These are phyloP conservation scores for Cytospora piceae DNA, from an alignment of 2,329 filamentous ascomycete species.

Conservation along the genomic window DNA sequence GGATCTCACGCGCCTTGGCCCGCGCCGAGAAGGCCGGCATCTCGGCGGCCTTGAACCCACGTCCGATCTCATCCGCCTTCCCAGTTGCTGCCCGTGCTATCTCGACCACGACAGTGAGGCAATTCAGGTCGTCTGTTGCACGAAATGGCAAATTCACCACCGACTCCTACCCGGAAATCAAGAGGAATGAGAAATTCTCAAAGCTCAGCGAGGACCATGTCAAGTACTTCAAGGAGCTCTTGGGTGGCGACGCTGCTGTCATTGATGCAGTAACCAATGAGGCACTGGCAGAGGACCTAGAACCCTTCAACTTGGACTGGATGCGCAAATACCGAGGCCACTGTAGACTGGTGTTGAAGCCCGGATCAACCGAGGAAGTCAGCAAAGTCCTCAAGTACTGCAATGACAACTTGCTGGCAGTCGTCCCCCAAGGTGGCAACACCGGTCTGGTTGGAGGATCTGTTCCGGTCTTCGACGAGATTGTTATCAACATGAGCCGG, in stretches of 20 bases:
- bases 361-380: slow-evolving; percentile 81
- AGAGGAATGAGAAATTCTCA: slow-evolving; percentile 77
- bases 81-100: slow-evolving; percentile 30
- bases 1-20: slow-evolving; percentile 26
- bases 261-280: slow-evolving; percentile 81
- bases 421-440: slow-evolving; percentile 96
- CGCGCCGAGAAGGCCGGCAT: slow-evolving; percentile 24
- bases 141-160: slow-evolving; percentile 70
- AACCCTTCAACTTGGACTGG: slow-evolving; percentile 96
- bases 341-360: slow-evolving; percentile 83
- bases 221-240: slow-evolving; percentile 76
- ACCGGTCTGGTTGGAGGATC: slow-evolving; percentile 94
- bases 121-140: slow-evolving; percentile 35
- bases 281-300: slow-evolving; percentile 74
- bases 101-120: slow-evolving; percentile 36
- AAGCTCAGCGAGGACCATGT: slow-evolving; percentile 79
- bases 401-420: slow-evolving; percentile 88
- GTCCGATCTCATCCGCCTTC: slow-evolving; percentile 20
- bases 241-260: slow-evolving; percentile 78
- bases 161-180: slow-evolving; percentile 81
- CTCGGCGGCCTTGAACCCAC: slow-evolving; percentile 12
- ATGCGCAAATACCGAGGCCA: slow-evolving; percentile 98
- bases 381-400: slow-evolving; percentile 92
- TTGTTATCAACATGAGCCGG: slow-evolving; percentile 85
- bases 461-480: slow-evolving; percentile 97